Evolutionary conservation across 169 alveolate species (phyloP), one percentile per base, ranked within the genome.

Genomic region (Plasmodium knowlesi): DNA sequence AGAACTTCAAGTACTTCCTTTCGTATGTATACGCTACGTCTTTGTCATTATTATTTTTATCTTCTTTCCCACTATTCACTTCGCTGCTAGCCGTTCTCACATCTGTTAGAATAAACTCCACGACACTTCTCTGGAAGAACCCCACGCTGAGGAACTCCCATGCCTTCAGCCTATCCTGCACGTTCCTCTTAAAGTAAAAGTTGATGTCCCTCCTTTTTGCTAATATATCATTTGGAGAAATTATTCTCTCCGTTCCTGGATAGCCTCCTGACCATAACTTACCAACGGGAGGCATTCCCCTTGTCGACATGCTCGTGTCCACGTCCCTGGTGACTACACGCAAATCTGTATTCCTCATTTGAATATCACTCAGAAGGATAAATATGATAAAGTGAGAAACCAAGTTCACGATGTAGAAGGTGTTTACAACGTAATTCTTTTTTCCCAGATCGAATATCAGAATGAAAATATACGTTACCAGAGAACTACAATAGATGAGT

Each of bases 331-430:
- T 46, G 0, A 46, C 57, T 46, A 10, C 57, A 1, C 37, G 61
- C 82, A 89, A 37, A 67, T 80, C 70, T 5, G 72, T 32, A 14
- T 89, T 89, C 57, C 46, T 54, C 16, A n/a, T 79, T 80, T 89
- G 94, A 39, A 89, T 89, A 16, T 80, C 54, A n/a, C 50, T 80
- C 32, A 89, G 72, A 9, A 89, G 79, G 3, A 89, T n/a, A 73
- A 89, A 80, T 41, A 89, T 89, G 25, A 79, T 41, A 67, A 76
- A 79, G 43, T 89, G 94, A 22, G 94, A 57, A 25, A 89, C 82
- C 34, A 89, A 9, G 28, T 89, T 89, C 12, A 46, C 32, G 46
- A 89, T 79, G 71, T 89, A 89, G 30, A 89, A 50, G 34, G 53
- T 61, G 2, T 80, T 78, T 41, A 89, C n/a, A 3, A 89, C 67